These are phyloP conservation scores for Diaporthe citri DNA, from an alignment of 2,329 filamentous ascomycete species.

Conservation along the genomic window DNA sequence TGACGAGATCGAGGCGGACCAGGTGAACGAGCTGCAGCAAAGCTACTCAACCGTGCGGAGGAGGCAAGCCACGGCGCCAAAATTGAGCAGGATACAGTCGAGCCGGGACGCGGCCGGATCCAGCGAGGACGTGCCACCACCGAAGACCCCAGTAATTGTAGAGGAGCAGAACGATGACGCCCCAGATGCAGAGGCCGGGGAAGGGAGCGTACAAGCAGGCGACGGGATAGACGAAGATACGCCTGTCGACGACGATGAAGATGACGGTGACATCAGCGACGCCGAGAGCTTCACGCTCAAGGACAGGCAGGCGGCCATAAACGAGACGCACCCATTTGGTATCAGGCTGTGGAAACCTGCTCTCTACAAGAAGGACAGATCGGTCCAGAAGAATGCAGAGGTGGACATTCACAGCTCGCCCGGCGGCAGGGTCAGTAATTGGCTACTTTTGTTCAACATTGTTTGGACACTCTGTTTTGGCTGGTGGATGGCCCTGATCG, in stretches of 20 bases:
- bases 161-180: constrained; percentile 40
- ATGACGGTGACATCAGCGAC: constrained; percentile 83
- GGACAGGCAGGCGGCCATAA: constrained; percentile 97
- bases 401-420: constrained; percentile 97
- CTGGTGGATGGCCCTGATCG: constrained; percentile 91
- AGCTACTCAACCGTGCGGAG: constrained; percentile 55
- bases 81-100: constrained; percentile 48
- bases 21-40: constrained; percentile 60
- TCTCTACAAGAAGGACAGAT: constrained; percentile 96
- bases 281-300: constrained; percentile 98
- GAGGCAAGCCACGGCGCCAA: constrained; percentile 50
- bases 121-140: constrained; percentile 38
- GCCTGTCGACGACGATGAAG: constrained; percentile 66
- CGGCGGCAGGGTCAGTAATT: constrained; percentile 85
- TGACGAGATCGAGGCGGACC: constrained; percentile 81
- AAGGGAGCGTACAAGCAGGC: constrained; percentile 47
- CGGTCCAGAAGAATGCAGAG: constrained; percentile 95
- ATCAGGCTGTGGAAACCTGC: constrained; percentile 99
- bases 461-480: constrained; percentile 93
- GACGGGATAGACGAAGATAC: constrained; percentile 52
- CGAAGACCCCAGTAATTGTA: constrained; percentile 35
- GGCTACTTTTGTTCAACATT: constrained; percentile 89
- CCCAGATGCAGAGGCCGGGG: constrained; percentile 22
- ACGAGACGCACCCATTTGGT: constrained; percentile 98
- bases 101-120: constrained; percentile 44